Percentiles rank a stretch among this genome's conserved stretches.
These are phyloP conservation scores for Trebouxia sp. DNA, from an alignment of 139 green algal species.

Conservation along the genomic window DNA sequence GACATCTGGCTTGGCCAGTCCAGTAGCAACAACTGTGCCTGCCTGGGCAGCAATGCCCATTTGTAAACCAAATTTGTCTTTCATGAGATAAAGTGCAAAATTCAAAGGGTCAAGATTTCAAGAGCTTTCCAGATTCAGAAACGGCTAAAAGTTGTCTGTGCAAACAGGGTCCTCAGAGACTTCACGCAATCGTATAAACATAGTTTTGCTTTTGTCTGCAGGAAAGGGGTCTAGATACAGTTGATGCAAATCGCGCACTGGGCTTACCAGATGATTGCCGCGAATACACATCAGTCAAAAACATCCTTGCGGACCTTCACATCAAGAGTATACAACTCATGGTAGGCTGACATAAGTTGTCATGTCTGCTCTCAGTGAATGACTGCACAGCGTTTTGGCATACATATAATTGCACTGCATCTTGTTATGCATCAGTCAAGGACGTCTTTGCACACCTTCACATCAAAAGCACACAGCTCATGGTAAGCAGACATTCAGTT, in stretches of 20 bases:
- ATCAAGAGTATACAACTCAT: constrained; percentile 83
- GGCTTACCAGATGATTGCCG: constrained; percentile 91
- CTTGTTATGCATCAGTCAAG: constrained; percentile 77
- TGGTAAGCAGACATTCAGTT: neutral
- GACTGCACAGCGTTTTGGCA: neutral
- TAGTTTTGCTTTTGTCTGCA: constrained; percentile 40
- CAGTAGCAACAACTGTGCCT: too few relatives aligned
- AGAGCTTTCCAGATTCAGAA: too few relatives aligned
- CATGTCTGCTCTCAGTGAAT: neutral
- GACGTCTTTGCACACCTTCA: constrained; percentile 87
- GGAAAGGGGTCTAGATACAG: constrained; percentile 91
- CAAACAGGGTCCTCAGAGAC: too few relatives aligned
- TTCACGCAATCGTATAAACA: too few relatives aligned
- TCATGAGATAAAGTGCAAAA: too few relatives aligned
- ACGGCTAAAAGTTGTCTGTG: too few relatives aligned
- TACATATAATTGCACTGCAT: neutral
- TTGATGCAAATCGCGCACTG: constrained; percentile 92
- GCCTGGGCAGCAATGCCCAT: too few relatives aligned
- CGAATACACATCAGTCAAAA: constrained; percentile 88
- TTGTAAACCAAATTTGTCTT: too few relatives aligned
- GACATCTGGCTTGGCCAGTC: too few relatives aligned
- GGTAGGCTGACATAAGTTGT: constrained; percentile 38
- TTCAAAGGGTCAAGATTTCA: too few relatives aligned
- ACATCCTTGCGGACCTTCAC: constrained; percentile 86
- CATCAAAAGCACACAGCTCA: constrained; percentile 59